phyloP scores from a whole-genome alignment of 2,329 filamentous ascomycete species.

The Claviceps africana region DNA sequence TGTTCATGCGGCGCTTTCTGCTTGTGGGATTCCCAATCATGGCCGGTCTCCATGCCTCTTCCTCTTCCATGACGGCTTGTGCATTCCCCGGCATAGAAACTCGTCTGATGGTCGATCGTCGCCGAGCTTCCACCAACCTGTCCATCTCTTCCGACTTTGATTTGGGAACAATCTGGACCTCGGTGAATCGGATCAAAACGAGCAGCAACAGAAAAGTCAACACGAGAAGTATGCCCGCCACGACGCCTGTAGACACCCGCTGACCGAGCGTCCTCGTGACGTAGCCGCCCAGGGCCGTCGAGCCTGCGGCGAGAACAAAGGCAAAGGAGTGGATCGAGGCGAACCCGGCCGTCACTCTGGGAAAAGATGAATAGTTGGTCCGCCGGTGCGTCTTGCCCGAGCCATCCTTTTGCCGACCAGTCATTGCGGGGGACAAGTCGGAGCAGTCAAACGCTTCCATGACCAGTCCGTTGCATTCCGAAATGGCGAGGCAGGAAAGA shows the following conservation, averaged over 20 bases:
- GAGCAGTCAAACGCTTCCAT: slow-evolving; percentile 78
- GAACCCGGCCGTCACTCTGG: slow-evolving; percentile 57
- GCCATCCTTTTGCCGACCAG: slow-evolving; percentile 34
- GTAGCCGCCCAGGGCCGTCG: slow-evolving; percentile 54
- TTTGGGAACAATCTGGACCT: slow-evolving; percentile 54
- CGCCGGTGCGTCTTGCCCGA: slow-evolving; percentile 26
- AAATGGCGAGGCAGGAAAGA: slow-evolving; percentile 56
- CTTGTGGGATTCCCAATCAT: slow-evolving; percentile 60
- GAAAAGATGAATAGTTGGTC: slow-evolving; percentile 65
- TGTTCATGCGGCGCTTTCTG: slow-evolving; percentile 53
- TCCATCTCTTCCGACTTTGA: slow-evolving; percentile 43
- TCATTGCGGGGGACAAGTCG: slow-evolving; percentile 61
- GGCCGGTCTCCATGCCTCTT: slow-evolving; percentile 52
- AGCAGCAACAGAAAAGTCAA: slow-evolving; percentile 49
- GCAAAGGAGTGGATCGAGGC: slow-evolving; percentile 56
- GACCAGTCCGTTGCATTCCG: slow-evolving; percentile 62
- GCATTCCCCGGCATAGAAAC: slow-evolving; percentile 25
- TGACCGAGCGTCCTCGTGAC: slow-evolving; percentile 53
- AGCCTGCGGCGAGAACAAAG: slow-evolving; percentile 54
- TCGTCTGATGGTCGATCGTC: slow-evolving; percentile 32
- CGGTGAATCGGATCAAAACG: slow-evolving; percentile 50
- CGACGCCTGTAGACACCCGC: slow-evolving; percentile 52
- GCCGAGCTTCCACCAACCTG: slow-evolving; percentile 33
- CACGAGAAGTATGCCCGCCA: slow-evolving; percentile 51
- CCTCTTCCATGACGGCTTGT: slow-evolving; percentile 31